Percentiles rank a stretch among this genome's conserved stretches.
phyloP scores from a whole-genome alignment of 805 yeast species.

The Sungouiella blattae region DNA sequence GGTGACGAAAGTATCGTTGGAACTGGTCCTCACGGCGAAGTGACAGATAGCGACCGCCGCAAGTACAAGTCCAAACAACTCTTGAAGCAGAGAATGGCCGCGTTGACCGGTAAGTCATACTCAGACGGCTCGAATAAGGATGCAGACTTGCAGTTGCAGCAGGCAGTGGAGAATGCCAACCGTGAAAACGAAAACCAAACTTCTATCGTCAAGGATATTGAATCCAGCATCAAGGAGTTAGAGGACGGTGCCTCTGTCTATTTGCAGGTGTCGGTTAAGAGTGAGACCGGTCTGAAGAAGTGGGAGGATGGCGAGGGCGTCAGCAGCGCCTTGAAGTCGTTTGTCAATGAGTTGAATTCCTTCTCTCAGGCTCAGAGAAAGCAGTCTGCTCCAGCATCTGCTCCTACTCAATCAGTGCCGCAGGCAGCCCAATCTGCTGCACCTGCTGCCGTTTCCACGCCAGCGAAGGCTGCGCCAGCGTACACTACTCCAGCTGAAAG shows the following conservation, averaged over 20 bases:
- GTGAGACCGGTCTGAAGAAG: slow-evolving; percentile 54
- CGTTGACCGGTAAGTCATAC: slow-evolving; percentile 74
- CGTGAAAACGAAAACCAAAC: slow-evolving; percentile 55
- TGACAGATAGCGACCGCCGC: slow-evolving; percentile 79
- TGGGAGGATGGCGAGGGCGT: slow-evolving; percentile 86
- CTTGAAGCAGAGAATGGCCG: slow-evolving; percentile 85
- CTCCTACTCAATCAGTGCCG: no score
- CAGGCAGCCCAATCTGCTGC: slow-evolving; percentile 7
- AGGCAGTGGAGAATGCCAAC: slow-evolving; percentile 49
- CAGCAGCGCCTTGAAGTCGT: slow-evolving; percentile 54
- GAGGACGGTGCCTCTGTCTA: slow-evolving; percentile 45
- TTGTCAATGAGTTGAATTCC: slow-evolving; percentile 53
- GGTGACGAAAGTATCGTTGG: slow-evolving; percentile 53
- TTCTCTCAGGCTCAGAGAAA: slow-evolving; percentile 1
- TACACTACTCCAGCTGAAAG: slow-evolving; percentile 60
- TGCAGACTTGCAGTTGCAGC: slow-evolving; percentile 51
- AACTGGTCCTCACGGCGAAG: slow-evolving; percentile 81
- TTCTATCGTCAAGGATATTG: slow-evolving; percentile 65
- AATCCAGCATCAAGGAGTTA: slow-evolving; percentile 62
- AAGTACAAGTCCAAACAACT: slow-evolving; percentile 78
- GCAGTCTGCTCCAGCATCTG: neutral
- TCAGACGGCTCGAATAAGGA: slow-evolving; percentile 47
- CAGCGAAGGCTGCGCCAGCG: slow-evolving; percentile 17
- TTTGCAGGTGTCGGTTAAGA: slow-evolving; percentile 39
- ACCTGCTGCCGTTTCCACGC: slow-evolving; percentile 3